Evolutionary conservation across 805 yeast species (phyloP).

Genomic region (Hanseniaspora nectarophila): DNA sequence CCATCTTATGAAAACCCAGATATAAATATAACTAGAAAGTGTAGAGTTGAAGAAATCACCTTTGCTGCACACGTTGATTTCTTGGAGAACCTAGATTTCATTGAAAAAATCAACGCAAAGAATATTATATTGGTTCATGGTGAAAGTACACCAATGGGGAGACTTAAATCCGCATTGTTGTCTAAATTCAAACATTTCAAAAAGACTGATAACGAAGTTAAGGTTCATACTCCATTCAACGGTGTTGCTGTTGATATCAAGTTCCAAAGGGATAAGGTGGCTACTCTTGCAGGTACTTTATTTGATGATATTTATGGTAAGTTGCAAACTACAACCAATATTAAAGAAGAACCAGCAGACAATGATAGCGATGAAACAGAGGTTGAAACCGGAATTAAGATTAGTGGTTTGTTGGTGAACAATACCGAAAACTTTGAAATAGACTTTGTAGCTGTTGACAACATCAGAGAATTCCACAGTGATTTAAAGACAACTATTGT

Average conservation of each 20-base stretch:
- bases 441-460: conserved; percentile 69
- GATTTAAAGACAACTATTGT: conserved; percentile 76
- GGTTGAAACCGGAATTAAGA: conserved; percentile 28
- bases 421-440: conserved; percentile 68
- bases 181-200: conserved; percentile 73
- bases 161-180: conserved; percentile 80
- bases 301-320: conserved; percentile 33
- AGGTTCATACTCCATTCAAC: conserved; percentile 83
- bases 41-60: conserved; percentile 83
- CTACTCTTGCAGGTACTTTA: conserved; percentile 56
- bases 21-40: conserved; percentile 69
- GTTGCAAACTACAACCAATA: not conserved
- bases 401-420: conserved; percentile 81
- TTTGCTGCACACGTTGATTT: conserved; percentile 99
- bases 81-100: conserved; percentile 82
- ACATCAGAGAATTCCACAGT: conserved; percentile 70
- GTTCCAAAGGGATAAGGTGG: conserved; percentile 73
- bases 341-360: conserved; percentile 37
- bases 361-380: conserved; percentile 36
- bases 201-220: conserved; percentile 80
- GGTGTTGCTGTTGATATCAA: conserved; percentile 67
- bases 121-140: conserved; percentile 91
- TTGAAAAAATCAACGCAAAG: conserved; percentile 73
- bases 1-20: conserved; percentile 77
- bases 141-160: conserved; percentile 96